A percentile compares a stretch with the other conserved stretches of the same genome.
These are phyloP conservation scores for Aspergillus caelatus DNA, from an alignment of 2,329 filamentous ascomycete species.

Conservation along the genomic window DNA sequence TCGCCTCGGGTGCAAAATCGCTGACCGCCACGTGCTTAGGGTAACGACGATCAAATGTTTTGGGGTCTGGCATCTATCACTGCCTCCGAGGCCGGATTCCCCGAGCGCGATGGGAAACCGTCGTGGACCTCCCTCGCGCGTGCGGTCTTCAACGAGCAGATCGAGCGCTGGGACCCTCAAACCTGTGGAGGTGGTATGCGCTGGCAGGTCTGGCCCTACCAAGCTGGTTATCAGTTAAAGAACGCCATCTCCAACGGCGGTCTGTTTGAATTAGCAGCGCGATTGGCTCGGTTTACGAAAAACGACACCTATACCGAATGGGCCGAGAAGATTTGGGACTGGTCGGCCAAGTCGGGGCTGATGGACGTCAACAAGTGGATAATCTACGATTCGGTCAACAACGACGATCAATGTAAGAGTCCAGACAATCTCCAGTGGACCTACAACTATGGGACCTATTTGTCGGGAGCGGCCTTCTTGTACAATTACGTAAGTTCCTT, in stretches of 20 bases:
- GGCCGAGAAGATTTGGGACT: constrained; percentile 41
- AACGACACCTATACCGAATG: constrained; percentile 66
- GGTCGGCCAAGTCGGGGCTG: constrained; percentile 58
- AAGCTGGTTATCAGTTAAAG: constrained; percentile 79
- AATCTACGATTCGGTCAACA: constrained; percentile 65
- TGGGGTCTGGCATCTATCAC: constrained; percentile 1
- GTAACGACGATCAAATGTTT: constrained; percentile 5
- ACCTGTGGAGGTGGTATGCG: constrained; percentile 46
- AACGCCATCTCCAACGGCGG: constrained; percentile 48
- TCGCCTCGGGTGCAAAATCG: background rate
- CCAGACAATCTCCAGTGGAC: constrained; percentile 66
- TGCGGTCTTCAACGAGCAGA: constrained; percentile 2
- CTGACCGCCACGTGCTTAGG: background rate
- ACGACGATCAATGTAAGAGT: constrained; percentile 61
- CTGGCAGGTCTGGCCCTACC: constrained; percentile 78
- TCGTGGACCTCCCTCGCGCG: constrained; percentile 1
- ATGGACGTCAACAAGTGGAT: constrained; percentile 62
- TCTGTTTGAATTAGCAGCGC: constrained; percentile 76
- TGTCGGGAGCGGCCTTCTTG: constrained; percentile 64
- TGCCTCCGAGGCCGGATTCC: background rate
- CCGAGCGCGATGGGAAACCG: background rate
- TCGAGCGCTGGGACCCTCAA: background rate
- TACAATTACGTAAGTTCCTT: constrained; percentile 59
- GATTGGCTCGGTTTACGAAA: constrained; percentile 65
- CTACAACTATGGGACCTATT: constrained; percentile 63